phyloP scores from a whole-genome alignment of 2,329 filamentous ascomycete species.

The Microsporum audouinii region DNA sequence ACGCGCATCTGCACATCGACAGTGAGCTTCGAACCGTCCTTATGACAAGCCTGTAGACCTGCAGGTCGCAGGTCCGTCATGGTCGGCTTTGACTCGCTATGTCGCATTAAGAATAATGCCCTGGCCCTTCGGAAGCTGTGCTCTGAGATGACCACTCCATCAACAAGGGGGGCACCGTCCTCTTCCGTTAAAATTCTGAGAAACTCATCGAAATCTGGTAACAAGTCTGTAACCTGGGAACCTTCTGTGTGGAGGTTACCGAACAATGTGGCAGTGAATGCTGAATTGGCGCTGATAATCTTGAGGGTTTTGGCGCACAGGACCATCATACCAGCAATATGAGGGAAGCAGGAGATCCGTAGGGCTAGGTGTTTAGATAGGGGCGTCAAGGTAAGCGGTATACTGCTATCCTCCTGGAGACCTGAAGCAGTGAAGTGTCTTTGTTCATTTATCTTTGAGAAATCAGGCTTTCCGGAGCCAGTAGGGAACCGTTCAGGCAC shows the following conservation, averaged over 20 bases:
- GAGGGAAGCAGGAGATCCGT: slow-evolving; percentile 84
- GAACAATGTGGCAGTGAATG: slow-evolving; percentile 86
- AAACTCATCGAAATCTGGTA: slow-evolving; percentile 79
- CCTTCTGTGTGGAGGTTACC: slow-evolving; percentile 77
- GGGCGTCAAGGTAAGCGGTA: slow-evolving; percentile 72
- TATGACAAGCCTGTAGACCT: slow-evolving; percentile 73
- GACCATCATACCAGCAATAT: slow-evolving; percentile 94
- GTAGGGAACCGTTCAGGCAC: slow-evolving; percentile 62
- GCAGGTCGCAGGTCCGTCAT: slow-evolving; percentile 72
- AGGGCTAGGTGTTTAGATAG: slow-evolving; percentile 58
- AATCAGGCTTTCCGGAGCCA: slow-evolving; percentile 61
- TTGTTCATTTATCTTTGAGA: slow-evolving; percentile 58
- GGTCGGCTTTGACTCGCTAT: slow-evolving; percentile 67
- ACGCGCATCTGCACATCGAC: slow-evolving; percentile 96
- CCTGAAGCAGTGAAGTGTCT: slow-evolving; percentile 75
- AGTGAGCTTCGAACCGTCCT: slow-evolving; percentile 82
- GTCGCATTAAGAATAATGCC: slow-evolving; percentile 69
- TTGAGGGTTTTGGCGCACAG: slow-evolving; percentile 65
- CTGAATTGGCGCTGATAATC: slow-evolving; percentile 86
- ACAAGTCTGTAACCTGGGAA: slow-evolving; percentile 62
- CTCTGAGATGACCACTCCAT: slow-evolving; percentile 95
- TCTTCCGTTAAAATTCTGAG: slow-evolving; percentile 72
- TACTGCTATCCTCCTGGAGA: slow-evolving; percentile 50
- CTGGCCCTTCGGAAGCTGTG: slow-evolving; percentile 87
- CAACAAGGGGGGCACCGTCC: slow-evolving; percentile 68